phyloP scores from a whole-genome alignment of 2,329 filamentous ascomycete genomes.

The Curvularia eragrostidis region DNA sequence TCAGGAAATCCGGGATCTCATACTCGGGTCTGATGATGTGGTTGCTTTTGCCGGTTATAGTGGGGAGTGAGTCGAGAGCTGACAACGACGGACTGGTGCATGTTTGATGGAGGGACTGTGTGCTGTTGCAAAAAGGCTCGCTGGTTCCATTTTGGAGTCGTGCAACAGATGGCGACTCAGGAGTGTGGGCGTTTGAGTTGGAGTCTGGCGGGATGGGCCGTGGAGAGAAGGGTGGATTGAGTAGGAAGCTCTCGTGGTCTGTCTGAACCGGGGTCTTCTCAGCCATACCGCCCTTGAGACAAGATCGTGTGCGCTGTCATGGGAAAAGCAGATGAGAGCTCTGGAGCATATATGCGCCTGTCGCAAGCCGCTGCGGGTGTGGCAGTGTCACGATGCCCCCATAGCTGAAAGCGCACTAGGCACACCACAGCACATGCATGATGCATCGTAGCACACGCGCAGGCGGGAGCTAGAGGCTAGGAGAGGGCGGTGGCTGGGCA shows the following conservation, averaged over 20 bases:
- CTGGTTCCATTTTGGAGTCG: slow-evolving; percentile 1
- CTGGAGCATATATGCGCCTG: slow-evolving; percentile 8
- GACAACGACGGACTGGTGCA: slow-evolving; percentile 28
- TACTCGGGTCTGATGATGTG: slow-evolving; percentile 32
- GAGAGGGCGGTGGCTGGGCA: slow-evolving; percentile 6
- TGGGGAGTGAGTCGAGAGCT: slow-evolving; percentile 43
- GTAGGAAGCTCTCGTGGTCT: slow-evolving; percentile 4
- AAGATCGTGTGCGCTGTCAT: slow-evolving; percentile 3
- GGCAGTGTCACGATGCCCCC: slow-evolving; percentile 15
- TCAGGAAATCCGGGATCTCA: slow-evolving; percentile 37
- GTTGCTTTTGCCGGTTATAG: slow-evolving; percentile 34
- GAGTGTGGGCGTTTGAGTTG: neutral
- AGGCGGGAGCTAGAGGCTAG: slow-evolving; percentile 10
- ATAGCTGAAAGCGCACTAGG: neutral
- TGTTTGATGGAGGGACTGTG: slow-evolving; percentile 32
- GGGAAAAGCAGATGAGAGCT: neutral
- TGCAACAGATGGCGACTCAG: slow-evolving; percentile 12
- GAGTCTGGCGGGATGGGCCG: slow-evolving; percentile 30
- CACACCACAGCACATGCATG: slow-evolving; percentile 3
- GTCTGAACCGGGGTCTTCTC: slow-evolving; percentile 17
- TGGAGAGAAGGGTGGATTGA: slow-evolving; percentile 36
- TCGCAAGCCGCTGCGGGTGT: slow-evolving; percentile 5
- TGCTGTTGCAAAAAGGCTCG: neutral
- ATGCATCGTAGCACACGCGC: slow-evolving; percentile 2
- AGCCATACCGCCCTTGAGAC: slow-evolving; percentile 22